Base-by-base conservation (phyloP, 768 basidiomycete genomes). In the Agaricus sinodeliciosus region DNA sequence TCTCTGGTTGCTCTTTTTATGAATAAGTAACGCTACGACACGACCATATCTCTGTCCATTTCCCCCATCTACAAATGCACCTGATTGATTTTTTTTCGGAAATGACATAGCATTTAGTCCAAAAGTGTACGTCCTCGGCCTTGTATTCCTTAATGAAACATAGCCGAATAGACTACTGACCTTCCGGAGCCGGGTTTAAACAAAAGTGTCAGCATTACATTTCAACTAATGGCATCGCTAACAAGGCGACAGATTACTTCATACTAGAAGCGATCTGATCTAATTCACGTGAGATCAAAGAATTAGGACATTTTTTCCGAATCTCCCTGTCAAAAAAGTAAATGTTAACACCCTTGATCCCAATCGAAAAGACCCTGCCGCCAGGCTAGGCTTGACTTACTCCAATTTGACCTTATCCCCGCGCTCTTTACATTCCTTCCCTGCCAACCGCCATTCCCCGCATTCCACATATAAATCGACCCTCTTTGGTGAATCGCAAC, bases 391-490 rank as follows among this genome's bases (percentile, higher is more conserved):
- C 19, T 43, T 5, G 15, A 80, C 93, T 64, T 65, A 96, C 95
- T 90, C 85, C 28, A 98, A 67, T 58, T 83, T 87, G 6, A 77
- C 80, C 66, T 86, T 88, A 65, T 99, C 93, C 0, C 84, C 84
- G 25, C 90, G 74, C 47, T 94, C 91, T 67, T 92, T 95, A 67
- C 91, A 95, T 59, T 92, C 89, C 62, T 80, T 84, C 1, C 87
- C 94, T 0, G 94, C 94, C 64, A 80, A 72, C 36, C 84, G 78
- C 92, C 92, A 96, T 51, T 96, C 95, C 2, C 87, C 87, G 61
- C 93, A 96, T 56, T 83, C 76, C 19, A 94, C 86, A 61, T 91
- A 99, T 39, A 99, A 69, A 54, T 97, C 94, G 3, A 87, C 81
- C 19, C 93, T 77, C 59, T 82, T 84, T 22, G 82, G 84, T 0